Evolutionary conservation across 768 basidiomycete species (phyloP).

Genomic region (Leccinum aurantiacum): DNA sequence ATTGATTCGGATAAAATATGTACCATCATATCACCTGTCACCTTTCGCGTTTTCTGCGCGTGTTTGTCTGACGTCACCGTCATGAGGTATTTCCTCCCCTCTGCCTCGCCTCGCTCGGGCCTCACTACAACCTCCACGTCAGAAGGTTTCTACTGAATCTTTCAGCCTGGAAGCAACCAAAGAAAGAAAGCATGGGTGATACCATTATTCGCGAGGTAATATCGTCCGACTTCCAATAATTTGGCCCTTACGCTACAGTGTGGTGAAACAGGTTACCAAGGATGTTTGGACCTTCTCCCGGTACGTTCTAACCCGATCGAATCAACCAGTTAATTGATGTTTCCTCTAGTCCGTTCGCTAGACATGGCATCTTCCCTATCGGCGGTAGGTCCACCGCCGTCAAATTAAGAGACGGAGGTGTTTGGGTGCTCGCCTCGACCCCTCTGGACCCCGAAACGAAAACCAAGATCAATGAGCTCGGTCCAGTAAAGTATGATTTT

Average conservation of each 20-base stretch:
- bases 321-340: conserved; percentile 7
- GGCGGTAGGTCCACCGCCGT: conserved; percentile 86
- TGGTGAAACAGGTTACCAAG: conserved; percentile 41
- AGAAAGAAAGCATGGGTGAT: conserved; percentile 31
- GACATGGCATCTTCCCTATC: conserved; percentile 66
- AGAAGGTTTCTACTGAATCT: conserved; percentile 7
- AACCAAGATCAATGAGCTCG: conserved; percentile 57
- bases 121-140: conserved; percentile 20
- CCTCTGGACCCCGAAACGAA: conserved; percentile 68
- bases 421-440: conserved; percentile 84
- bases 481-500: conserved; percentile 57
- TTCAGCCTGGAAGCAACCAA: conserved; percentile 5
- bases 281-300: conserved; percentile 67
- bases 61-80: conserved; percentile 25
- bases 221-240: background rate
- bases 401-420: conserved; percentile 60
- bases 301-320: conserved; percentile 33
- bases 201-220: conserved; percentile 45
- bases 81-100: conserved; percentile 7
- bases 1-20: conserved; percentile 1
- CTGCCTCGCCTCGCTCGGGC: conserved; percentile 11
- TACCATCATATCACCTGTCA: background rate
- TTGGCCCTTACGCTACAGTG: background rate
- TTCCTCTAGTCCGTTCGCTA: conserved; percentile 57
- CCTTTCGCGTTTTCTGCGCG: conserved; percentile 15